Conservation (phyloP, 768 basidiomycete genomes). For the Suillus spraguei region DNA sequence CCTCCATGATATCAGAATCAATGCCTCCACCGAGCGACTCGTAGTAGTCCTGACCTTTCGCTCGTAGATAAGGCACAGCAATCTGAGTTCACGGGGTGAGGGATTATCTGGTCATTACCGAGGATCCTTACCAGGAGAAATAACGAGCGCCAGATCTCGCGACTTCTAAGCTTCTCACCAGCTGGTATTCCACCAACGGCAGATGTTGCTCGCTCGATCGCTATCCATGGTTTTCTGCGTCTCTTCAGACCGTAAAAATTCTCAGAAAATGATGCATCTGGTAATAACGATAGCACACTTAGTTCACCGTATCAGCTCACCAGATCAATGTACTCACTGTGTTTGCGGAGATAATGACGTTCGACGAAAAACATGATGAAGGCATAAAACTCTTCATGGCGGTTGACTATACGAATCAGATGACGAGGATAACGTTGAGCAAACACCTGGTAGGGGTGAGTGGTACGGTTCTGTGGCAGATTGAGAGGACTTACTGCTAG, state of each 20-base stretch:
- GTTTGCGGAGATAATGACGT: constrained; percentile 83
- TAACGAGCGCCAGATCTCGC: constrained; percentile 77
- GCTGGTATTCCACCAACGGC: constrained; percentile 67
- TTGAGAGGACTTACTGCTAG: constrained; percentile 64
- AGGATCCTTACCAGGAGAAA: constrained; percentile 69
- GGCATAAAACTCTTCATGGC: constrained; percentile 97
- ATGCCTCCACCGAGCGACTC: constrained; percentile 87
- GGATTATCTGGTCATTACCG: neutral
- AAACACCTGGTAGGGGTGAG: constrained; percentile 65
- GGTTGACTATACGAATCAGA: constrained; percentile 86
- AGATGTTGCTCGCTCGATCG: constrained; percentile 63
- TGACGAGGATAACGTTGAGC: constrained; percentile 95
- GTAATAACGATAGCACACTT: constrained; percentile 7
- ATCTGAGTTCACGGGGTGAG: constrained; percentile 43
- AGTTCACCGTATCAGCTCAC: neutral
- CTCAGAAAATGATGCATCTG: constrained; percentile 93
- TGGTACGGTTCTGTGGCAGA: neutral
- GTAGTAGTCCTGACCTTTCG: constrained; percentile 88
- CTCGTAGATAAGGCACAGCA: constrained; percentile 85
- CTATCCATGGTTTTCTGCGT: constrained; percentile 68
- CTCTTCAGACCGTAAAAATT: constrained; percentile 95
- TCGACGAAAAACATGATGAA: constrained; percentile 88
- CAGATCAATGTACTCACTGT: constrained; percentile 54
- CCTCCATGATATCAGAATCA: constrained; percentile 64
- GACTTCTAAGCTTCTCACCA: constrained; percentile 64